phyloP scores from a whole-genome alignment of 139 green algal species.

The Chlorella vulgaris region DNA sequence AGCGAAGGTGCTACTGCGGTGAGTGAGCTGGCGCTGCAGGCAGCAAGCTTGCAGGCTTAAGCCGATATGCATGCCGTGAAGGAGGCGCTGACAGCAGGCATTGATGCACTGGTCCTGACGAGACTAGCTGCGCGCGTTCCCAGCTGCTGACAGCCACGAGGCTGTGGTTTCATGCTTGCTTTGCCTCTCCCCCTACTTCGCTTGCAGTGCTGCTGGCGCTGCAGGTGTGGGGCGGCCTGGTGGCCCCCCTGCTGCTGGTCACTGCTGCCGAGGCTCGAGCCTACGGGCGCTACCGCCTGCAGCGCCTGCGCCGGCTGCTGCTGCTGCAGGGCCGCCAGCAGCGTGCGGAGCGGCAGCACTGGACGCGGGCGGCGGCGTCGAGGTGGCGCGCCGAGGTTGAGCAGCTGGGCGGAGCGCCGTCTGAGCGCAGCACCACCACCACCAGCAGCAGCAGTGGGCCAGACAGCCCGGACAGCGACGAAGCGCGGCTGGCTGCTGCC shows the following conservation, averaged over 20 bases:
- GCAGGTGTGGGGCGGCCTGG: conserved; percentile 11
- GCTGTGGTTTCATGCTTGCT: neutral
- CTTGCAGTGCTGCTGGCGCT: conserved; percentile 15
- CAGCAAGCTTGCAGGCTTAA: too few species aligned
- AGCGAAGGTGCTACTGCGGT: conserved; percentile 21
- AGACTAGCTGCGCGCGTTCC: too few species aligned
- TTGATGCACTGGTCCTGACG: too few species aligned
- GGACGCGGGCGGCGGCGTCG: neutral
- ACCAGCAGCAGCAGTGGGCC: neutral
- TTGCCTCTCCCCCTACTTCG: neutral
- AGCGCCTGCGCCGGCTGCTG: neutral
- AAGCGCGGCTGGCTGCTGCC: neutral
- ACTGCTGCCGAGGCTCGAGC: neutral
- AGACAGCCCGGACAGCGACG: neutral
- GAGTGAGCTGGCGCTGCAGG: neutral
- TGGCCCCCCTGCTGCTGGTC: neutral
- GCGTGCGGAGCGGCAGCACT: neutral
- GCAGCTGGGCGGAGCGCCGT: neutral
- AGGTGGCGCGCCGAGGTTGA: neutral
- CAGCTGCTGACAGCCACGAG: too few species aligned
- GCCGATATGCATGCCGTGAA: too few species aligned
- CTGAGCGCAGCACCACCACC: neutral
- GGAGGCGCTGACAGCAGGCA: too few species aligned
- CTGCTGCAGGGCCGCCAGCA: neutral
- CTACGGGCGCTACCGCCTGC: neutral